Percentiles rank a stretch among this genome's conserved stretches.
Evolutionary conservation across 2,329 filamentous ascomycete species (phyloP).

Genomic region (Pleurostoma richardsiae): DNA sequence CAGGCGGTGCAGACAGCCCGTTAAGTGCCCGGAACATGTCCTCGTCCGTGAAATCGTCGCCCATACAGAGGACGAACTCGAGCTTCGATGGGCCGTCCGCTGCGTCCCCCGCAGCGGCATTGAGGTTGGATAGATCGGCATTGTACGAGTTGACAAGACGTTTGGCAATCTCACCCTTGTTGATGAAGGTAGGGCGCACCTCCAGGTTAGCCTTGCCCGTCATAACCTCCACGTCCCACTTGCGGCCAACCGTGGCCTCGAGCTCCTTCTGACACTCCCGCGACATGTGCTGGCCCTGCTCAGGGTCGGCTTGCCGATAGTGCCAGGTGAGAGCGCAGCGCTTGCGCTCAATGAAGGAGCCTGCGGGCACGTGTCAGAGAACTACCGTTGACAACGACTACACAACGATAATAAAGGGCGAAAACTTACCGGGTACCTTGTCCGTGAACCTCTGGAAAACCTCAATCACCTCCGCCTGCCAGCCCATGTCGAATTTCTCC

Average conservation of each 20-base stretch:
- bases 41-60: conserved; percentile 97
- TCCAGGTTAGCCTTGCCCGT: conserved; percentile 94
- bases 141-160: conserved; percentile 73
- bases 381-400: background rate
- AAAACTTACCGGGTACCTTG: conserved; percentile 65
- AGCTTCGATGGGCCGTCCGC: conserved; percentile 48
- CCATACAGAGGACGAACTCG: conserved; percentile 85
- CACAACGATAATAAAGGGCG: background rate
- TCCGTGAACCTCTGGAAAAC: conserved; percentile 88
- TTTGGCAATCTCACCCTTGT: conserved; percentile 94
- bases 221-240: conserved; percentile 95
- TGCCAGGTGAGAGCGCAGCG: conserved; percentile 96
- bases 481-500: conserved; percentile 82
- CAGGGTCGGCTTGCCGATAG: conserved; percentile 85
- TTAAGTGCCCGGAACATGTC: conserved; percentile 88
- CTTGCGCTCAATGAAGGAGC: conserved; percentile 91
- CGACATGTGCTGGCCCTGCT: conserved; percentile 76
- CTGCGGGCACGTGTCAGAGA: conserved; percentile 31
- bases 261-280: conserved; percentile 78
- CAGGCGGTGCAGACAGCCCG: conserved; percentile 35
- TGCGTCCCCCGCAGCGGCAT: conserved; percentile 25
- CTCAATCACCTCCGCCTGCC: conserved; percentile 80
- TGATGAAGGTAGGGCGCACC: conserved; percentile 93
- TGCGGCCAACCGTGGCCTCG: conserved; percentile 67
- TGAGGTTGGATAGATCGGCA: conserved; percentile 25